These are phyloP conservation scores for Silene conica DNA, from an alignment of 148 eudicot genomes.

Conservation along the genomic window DNA sequence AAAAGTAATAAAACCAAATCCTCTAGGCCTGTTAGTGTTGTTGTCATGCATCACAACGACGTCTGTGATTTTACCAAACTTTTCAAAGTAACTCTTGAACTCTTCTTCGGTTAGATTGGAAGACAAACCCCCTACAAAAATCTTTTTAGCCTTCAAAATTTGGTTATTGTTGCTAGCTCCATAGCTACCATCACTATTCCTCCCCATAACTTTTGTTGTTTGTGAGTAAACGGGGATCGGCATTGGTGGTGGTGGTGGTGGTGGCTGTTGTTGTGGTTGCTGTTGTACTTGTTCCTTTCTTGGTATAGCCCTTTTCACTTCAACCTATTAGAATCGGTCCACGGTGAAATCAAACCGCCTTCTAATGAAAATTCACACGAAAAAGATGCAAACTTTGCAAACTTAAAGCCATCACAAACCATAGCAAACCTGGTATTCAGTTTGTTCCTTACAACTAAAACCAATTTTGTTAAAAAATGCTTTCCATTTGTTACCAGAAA, in stretches of 20 bases:
- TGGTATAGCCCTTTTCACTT: constrained; percentile 74
- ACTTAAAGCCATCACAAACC: background rate
- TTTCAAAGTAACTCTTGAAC: constrained; percentile 65
- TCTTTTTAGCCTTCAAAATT: constrained; percentile 57
- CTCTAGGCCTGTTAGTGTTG: constrained; percentile 68
- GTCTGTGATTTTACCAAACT: constrained; percentile 75
- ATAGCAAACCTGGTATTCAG: no score
- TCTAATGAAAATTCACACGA: background rate
- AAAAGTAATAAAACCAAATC: constrained; percentile 86
- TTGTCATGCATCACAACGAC: constrained; percentile 88
- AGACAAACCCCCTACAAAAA: constrained; percentile 88
- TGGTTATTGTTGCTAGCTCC: constrained; percentile 23
- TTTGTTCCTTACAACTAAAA: no score
- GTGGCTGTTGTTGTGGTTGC: background rate
- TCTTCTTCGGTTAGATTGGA: constrained; percentile 67
- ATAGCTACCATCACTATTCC: constrained; percentile 32
- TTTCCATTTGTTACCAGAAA: background rate
- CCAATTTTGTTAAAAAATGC: background rate
- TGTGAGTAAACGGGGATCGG: constrained; percentile 28
- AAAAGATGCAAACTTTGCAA: background rate
- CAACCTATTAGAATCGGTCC: constrained; percentile 48
- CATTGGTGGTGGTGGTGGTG: constrained; percentile 9
- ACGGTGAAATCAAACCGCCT: constrained; percentile 1
- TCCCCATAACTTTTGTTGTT: constrained; percentile 31
- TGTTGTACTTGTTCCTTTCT: constrained; percentile 42